Evolutionary conservation across 306 rosid species (phyloP), one percentile per base, ranked within the genome.

Genomic region (Malus sieversii): DNA sequence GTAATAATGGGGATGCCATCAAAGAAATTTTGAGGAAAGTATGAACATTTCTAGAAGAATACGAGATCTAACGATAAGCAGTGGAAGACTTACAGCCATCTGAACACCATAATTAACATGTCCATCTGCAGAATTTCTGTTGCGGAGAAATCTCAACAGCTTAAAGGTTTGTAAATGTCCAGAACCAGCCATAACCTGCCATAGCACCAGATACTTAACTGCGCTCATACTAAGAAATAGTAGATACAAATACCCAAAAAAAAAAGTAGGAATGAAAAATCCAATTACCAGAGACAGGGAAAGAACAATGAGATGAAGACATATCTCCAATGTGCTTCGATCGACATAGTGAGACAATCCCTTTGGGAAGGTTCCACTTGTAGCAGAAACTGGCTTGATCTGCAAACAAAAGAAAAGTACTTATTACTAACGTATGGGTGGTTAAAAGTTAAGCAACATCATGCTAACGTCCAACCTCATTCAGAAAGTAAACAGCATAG

Each of bases 121-220:
- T 59, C 92, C 98, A 75, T 94, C 98, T 27, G 86, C 86, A 79
- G 96, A 90, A 83, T 90, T 92, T 83, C 98, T 90, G 85, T 90
- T 88, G 73, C 98, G 87, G 65, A 94, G 86, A 78, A 94, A 94
- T 86, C 95, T 90, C 86, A 94, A 81, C 64, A 94, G 79, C 58
- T 87, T 91, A 74, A 94, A 90, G 61, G 96, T 94, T 77, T 92
- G 91, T 82, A 94, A 82, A 88, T 92, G 96, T 80, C 98, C 98
- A 78, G 98, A 92, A 75, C 98, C 98, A 80, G 98, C 98, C 97
- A 94, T 92, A 74, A 94, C 94, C 98, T 94, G 88, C 58, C 46
- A 73, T 61, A 80, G 77, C 71, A 81, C 77, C 52, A 45, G 30
- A 68, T 52, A 61, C 74, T 82, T 77, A 48, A 32, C 44, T 74